Evolutionary conservation across 352 stramenopile genomes (phyloP).

Genomic region (Phytopythium kandeliae): DNA sequence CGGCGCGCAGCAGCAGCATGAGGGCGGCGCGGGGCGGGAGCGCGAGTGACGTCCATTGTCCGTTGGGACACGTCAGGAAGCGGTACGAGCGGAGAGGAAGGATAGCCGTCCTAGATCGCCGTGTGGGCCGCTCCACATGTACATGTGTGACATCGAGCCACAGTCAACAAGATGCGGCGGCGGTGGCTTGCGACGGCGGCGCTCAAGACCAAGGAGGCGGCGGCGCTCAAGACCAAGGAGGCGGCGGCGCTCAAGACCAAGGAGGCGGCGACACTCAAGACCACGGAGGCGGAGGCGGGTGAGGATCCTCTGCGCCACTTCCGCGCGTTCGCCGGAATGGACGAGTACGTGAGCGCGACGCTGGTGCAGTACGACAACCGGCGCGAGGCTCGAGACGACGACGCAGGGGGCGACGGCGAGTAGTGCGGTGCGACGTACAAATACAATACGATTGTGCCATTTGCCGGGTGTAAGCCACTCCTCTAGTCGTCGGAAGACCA

Average conservation of each 20-base stretch:
- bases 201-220: not conserved
- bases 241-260: not conserved
- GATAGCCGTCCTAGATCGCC: too few species aligned
- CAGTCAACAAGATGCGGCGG: slow-evolving; percentile 2
- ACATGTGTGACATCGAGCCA: too few species aligned
- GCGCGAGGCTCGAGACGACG: not conserved
- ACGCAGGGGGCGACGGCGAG: slow-evolving; percentile 3
- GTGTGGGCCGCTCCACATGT: slow-evolving; percentile 7
- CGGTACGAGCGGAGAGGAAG: not conserved
- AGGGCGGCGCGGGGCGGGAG: not conserved
- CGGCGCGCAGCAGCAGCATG: slow-evolving; percentile 3
- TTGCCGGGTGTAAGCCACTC: too few species aligned
- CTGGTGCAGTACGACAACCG: slow-evolving; percentile 58
- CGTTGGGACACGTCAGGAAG: too few species aligned
- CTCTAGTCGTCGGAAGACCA: too few species aligned
- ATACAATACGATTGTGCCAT: slow-evolving; percentile 13
- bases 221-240: slow-evolving; percentile 1
- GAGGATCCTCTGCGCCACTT: slow-evolving; percentile 43
- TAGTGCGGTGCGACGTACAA: not conserved
- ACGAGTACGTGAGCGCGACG: slow-evolving; percentile 65
- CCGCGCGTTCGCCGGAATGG: slow-evolving; percentile 53
- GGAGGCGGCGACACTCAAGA: slow-evolving; percentile 1
- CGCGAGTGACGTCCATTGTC: slow-evolving; percentile 1
- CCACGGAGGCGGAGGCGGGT: not conserved
- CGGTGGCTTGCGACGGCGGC: slow-evolving; percentile 13